Evolutionary conservation across 345 rosid species (phyloP), one percentile per base, ranked within the genome.

Genomic region (Punica granatum): DNA sequence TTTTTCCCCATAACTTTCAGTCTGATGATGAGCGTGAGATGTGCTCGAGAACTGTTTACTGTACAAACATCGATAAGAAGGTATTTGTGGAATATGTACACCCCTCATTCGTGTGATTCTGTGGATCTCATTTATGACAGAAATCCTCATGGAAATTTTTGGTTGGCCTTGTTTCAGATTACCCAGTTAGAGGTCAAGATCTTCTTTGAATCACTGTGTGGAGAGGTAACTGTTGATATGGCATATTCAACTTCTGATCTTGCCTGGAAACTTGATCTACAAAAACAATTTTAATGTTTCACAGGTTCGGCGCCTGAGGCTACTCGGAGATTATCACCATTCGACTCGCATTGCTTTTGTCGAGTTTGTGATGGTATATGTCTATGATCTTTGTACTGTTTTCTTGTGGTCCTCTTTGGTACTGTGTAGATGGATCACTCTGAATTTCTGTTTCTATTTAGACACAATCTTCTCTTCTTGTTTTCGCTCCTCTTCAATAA

Each of bases 61-160:
- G 98, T 68, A 84, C 99, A 73, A 95, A 95, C 84, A 88, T 95
- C 68, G 99, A 95, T 83, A 90, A 86, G 77, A 85, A 86, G 97
- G 99, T 92, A 75, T 67, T 63, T 18, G 2, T 56, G 34, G 5
- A 56, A 3, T 2, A 30, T 30, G 14, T 56, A 28, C 61, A 12
- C 2, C 26, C 5, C 21, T 56, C 16, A 12, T 1, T 28, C 2
- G 11, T 21, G 65, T 61, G 15, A 43, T 49, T 68, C 31, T 64
- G 16, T 49, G 26, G 39, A 35, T 60, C 26, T n/a, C 4, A 16
- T 66, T 51, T 9, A 28, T 6, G 16, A 7, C 6, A 31, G 12
- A 49, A 53, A 67, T 42, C 39, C 46, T 39, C 59, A 37, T 18
- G 65, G 65, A 63, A 51, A 60, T 64, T 26, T 1, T 60, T 68